phyloP scores from a whole-genome alignment of 139 green algal genomes.

The Nannochloris sp. region DNA sequence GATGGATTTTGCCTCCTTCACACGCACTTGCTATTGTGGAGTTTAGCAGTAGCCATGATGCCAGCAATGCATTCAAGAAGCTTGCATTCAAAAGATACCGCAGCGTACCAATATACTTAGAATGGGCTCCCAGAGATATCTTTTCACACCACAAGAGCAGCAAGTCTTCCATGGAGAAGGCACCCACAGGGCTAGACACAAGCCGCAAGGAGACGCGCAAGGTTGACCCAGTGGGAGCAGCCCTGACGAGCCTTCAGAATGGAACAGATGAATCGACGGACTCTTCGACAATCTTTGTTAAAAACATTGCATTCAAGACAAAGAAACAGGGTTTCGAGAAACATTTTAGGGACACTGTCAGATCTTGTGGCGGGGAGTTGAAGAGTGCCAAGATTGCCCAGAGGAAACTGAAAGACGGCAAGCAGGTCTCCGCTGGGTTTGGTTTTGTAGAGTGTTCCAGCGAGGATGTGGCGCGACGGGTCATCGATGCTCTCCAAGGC shows the following conservation, averaged over 20 bases:
- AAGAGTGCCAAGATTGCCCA: slow-evolving; percentile 43
- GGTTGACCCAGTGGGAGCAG: background rate
- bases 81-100: slow-evolving; percentile 94
- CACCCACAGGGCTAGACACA: background rate
- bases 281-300: slow-evolving; percentile 76
- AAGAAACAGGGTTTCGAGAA: slow-evolving; percentile 41
- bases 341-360: slow-evolving; percentile 67
- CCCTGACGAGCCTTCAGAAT: background rate
- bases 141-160: slow-evolving; percentile 30
- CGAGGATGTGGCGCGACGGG: slow-evolving; percentile 46
- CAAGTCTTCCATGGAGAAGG: slow-evolving; percentile 11
- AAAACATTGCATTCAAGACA: slow-evolving; percentile 89
- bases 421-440: slow-evolving; percentile 63
- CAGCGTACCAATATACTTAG: slow-evolving; percentile 91
- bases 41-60: slow-evolving; percentile 55
- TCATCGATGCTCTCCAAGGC: slow-evolving; percentile 64
- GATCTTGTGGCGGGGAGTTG: slow-evolving; percentile 41
- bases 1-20: slow-evolving; percentile 79
- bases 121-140: slow-evolving; percentile 88
- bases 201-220: background rate
- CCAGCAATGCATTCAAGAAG: slow-evolving; percentile 57
- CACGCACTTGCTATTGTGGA: slow-evolving; percentile 84
- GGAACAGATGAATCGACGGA: slow-evolving; percentile 20
- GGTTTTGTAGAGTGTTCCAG: slow-evolving; percentile 84
- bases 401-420: slow-evolving; percentile 42